A percentile compares a stretch with the other conserved stretches of the same genome.
Evolutionary conservation across 2,329 filamentous ascomycete species (phyloP).

Genomic region (Talaromyces sp.): DNA sequence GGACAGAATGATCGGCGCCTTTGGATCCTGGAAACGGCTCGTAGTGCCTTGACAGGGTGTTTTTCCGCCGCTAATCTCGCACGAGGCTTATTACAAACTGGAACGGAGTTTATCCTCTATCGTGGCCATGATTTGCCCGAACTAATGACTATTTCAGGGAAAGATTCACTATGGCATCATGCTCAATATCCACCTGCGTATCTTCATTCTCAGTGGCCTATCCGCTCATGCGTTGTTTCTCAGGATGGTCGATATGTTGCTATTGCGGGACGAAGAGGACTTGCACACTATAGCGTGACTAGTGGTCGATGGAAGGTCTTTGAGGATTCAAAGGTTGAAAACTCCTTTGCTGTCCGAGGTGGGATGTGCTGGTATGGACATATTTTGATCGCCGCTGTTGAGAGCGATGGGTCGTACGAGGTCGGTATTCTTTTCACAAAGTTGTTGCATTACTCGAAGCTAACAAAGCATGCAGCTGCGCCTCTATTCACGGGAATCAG

Average conservation of each 20-base stretch:
- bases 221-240: slow-evolving; percentile 83
- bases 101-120: slow-evolving; percentile 86
- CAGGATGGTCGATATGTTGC: slow-evolving; percentile 92
- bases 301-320: slow-evolving; percentile 97
- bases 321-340: slow-evolving; percentile 75
- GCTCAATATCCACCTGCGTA: slow-evolving; percentile 83
- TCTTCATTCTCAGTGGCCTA: slow-evolving; percentile 89
- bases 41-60: slow-evolving; percentile 89
- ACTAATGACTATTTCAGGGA: slow-evolving; percentile 85
- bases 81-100: slow-evolving; percentile 84
- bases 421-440: slow-evolving; percentile 37
- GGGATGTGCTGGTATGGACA: slow-evolving; percentile 99
- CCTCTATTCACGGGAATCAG: slow-evolving; percentile 85
- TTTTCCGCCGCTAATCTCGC: slow-evolving; percentile 91
- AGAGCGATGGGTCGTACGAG: slow-evolving; percentile 78
- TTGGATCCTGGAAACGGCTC: slow-evolving; percentile 88
- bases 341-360: slow-evolving; percentile 87
- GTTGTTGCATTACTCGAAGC: neutral
- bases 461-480: slow-evolving; percentile 59
- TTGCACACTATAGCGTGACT: slow-evolving; percentile 93
- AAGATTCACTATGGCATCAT: slow-evolving; percentile 93
- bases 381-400: slow-evolving; percentile 89
- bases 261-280: slow-evolving; percentile 86
- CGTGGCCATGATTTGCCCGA: slow-evolving; percentile 90
- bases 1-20: slow-evolving; percentile 73